Conservation (phyloP, 768 basidiomycete genomes). For the Lactarius akahatsu region DNA sequence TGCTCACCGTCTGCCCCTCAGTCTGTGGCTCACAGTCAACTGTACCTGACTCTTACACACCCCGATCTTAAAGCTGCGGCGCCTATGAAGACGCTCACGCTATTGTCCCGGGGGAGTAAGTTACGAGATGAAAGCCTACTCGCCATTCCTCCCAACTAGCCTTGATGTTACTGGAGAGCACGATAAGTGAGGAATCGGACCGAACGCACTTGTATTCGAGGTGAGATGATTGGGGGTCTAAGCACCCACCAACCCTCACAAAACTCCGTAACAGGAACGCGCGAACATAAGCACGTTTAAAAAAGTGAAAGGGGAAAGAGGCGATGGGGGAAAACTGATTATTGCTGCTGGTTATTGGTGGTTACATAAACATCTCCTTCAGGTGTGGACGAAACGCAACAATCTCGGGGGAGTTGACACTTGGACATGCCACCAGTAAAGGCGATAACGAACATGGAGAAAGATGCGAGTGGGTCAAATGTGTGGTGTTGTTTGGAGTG, state of each 20-base stretch:
- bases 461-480: background rate
- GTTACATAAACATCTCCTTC: background rate
- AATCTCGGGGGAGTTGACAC: background rate
- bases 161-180: background rate
- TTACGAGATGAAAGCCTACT: slow-evolving; percentile 2
- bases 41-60: slow-evolving; percentile 4
- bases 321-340: background rate
- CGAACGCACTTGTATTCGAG: background rate
- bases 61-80: background rate
- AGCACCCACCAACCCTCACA: background rate
- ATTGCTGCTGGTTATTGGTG: background rate
- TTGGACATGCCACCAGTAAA: background rate
- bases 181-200: background rate
- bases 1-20: background rate
- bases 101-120: background rate
- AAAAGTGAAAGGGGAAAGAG: background rate
- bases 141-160: slow-evolving; percentile 5
- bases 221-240: background rate
- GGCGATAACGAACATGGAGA: background rate
- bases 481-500: background rate
- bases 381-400: background rate
- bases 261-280: background rate
- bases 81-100: background rate
- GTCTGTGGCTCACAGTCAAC: background rate
- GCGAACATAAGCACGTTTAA: background rate